Evolutionary conservation across 2,329 filamentous ascomycete genomes (phyloP), one percentile per base, ranked within the genome.

Genomic region (Aspergillus sp.): DNA sequence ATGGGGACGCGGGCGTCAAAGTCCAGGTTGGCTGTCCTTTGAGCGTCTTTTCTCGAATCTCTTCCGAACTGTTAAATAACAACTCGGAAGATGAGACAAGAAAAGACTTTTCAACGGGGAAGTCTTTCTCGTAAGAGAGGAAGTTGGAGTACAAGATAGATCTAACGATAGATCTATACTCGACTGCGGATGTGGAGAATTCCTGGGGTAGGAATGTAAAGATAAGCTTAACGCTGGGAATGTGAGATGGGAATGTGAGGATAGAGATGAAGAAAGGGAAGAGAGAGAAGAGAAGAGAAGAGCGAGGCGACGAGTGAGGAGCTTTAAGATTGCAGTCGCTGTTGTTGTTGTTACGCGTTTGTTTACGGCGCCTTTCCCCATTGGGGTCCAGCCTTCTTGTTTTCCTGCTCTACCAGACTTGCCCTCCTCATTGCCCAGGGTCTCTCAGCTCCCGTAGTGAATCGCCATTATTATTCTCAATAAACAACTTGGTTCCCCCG

Each of bases 1-100:
- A 98, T 95, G 85, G 93, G 91, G 82, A 97, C 90, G 82, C 92
- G 90, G 83, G 93, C 92, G 90, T 96, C 93, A 95, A 96, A 97
- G 91, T 97, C 93, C 93, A 97, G 93, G 85, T 91, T 97, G 91
- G 83, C 91, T 89, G 89, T 87, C 88, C 90, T 87, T 81, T 77
- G 78, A 79, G 81, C 82, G 87, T 81, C 86, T 84, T 83, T 87
- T 88, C 88, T 90, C 86, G 85, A 86, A 86, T 75, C 72, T 72
- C 75, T 77, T 76, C 75, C 75, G 75, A 77, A 77, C 70, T 76
- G 74, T 73, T 72, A 64, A 58, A 61, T 62, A 76, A 76, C 73
- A 77, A 77, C 69, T 75, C 75, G 75, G 77, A 78, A 77, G 75
- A 67, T 72, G 68, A 77, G 71, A 76, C 75, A 77, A 78, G 76